These are phyloP conservation scores for Hymenotorrendiella dingleyae DNA, from an alignment of 2,329 filamentous ascomycete genomes.

Conservation along the genomic window DNA sequence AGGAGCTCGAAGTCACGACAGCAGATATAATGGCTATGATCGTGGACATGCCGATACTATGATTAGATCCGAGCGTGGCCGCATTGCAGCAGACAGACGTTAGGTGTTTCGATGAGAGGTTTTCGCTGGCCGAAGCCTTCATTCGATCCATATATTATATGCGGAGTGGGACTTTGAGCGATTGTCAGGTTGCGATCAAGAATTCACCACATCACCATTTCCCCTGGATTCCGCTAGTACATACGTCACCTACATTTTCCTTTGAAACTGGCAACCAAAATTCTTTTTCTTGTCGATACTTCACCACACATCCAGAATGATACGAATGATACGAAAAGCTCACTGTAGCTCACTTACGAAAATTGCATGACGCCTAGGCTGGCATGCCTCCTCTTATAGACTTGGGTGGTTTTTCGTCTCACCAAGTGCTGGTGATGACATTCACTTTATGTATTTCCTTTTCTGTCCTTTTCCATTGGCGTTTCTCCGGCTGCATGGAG, in stretches of 20 bases:
- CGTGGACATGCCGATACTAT: slow-evolving; percentile 3
- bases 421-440: slow-evolving; percentile 10
- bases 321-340: neutral
- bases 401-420: neutral
- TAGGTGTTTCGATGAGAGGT: neutral
- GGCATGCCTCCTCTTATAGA: slow-evolving; percentile 1
- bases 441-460: neutral
- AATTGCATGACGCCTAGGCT: neutral
- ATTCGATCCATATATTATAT: neutral
- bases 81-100: no score
- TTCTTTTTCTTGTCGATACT: neutral
- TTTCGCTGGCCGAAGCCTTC: neutral
- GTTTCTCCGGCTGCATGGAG: neutral
- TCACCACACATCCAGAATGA: neutral
- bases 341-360: neutral
- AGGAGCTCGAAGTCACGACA: slow-evolving; percentile 7
- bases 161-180: neutral
- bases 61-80: slow-evolving; percentile 5
- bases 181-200: no score
- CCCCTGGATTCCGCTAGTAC: neutral
- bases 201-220: no score
- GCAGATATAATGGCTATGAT: slow-evolving; percentile 4
- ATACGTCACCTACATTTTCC: neutral
- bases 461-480: neutral
- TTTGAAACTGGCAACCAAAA: neutral